Percentiles rank a stretch among this genome's conserved stretches.
phyloP scores from a whole-genome alignment of 306 rosid genomes.

The Acmispon strigosus region DNA sequence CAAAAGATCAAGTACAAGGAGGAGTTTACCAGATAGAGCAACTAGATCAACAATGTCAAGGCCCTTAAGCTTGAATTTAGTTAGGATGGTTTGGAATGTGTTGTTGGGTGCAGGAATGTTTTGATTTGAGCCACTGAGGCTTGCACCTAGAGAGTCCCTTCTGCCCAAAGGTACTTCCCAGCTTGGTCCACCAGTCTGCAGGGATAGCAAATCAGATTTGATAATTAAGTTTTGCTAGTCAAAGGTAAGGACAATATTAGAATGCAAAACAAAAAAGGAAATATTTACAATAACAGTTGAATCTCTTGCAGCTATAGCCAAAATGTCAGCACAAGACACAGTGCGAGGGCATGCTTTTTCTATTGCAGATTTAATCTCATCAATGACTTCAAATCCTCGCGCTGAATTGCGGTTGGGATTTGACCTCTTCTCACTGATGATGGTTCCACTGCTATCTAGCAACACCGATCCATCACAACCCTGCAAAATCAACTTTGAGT shows the following conservation, averaged over 20 bases:
- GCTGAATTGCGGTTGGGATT: slow-evolving; percentile 74
- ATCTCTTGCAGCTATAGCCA: slow-evolving; percentile 84
- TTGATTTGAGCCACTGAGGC: slow-evolving; percentile 92
- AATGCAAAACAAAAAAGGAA: neutral
- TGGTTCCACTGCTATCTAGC: slow-evolving; percentile 67
- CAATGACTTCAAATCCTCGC: slow-evolving; percentile 76
- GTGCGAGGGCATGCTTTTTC: slow-evolving; percentile 79
- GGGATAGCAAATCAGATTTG: slow-evolving; percentile 3
- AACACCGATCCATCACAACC: slow-evolving; percentile 87
- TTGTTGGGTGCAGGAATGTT: slow-evolving; percentile 95
- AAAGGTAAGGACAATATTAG: neutral
- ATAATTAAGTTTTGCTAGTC: neutral
- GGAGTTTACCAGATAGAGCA: slow-evolving; percentile 64
- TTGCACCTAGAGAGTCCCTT: slow-evolving; percentile 73
- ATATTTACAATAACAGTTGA: slow-evolving; percentile 67
- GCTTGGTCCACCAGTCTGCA: slow-evolving; percentile 77
- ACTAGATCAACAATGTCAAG: slow-evolving; percentile 84
- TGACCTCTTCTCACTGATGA: slow-evolving; percentile 72
- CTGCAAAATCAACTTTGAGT: slow-evolving; percentile 35
- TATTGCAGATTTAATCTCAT: slow-evolving; percentile 77
- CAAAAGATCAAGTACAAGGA: neutral
- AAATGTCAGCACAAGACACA: slow-evolving; percentile 89
- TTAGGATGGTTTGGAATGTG: slow-evolving; percentile 80
- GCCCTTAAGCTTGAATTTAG: slow-evolving; percentile 74
- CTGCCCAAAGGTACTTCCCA: slow-evolving; percentile 89